Conservation (phyloP, 2,329 filamentous ascomycete species). For the Cercospora sojina region DNA sequence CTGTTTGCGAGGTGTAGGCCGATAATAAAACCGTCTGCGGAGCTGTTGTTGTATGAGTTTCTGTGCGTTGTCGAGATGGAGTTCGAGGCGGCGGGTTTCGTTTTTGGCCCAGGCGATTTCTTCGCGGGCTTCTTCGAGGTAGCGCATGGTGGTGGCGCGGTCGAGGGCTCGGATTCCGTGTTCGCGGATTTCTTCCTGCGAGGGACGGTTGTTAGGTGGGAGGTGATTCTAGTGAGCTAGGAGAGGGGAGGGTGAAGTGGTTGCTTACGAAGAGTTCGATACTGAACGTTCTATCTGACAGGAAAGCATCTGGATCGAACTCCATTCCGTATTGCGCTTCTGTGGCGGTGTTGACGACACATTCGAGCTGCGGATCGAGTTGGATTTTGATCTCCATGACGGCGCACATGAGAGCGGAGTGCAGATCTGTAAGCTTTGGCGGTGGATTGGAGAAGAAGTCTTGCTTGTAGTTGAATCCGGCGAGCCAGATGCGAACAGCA, state of each 20-base stretch:
- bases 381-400: slow-evolving; percentile 13
- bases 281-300: slow-evolving; percentile 8
- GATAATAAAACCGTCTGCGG: slow-evolving; percentile 17
- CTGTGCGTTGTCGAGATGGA: slow-evolving; percentile 19
- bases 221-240: not conserved
- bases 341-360: not conserved
- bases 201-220: not conserved
- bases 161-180: slow-evolving; percentile 1
- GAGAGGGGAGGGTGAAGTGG: not conserved
- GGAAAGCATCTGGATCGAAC: slow-evolving; percentile 18
- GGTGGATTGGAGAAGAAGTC: slow-evolving; percentile 20
- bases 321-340: slow-evolving; percentile 16
- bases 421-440: slow-evolving; percentile 12
- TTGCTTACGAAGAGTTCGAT: slow-evolving; percentile 8
- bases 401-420: slow-evolving; percentile 10
- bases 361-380: slow-evolving; percentile 23
- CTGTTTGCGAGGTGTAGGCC: slow-evolving; percentile 10
- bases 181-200: slow-evolving; percentile 6
- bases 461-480: slow-evolving; percentile 8
- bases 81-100: slow-evolving; percentile 19
- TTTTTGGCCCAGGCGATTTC: slow-evolving; percentile 22
- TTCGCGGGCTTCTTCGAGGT: slow-evolving; percentile 15
- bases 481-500: slow-evolving; percentile 19
- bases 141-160: not conserved
- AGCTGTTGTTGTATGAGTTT: slow-evolving; percentile 7